Evolutionary conservation across 306 rosid genomes (phyloP).

Genomic region (Calophaca sinica): DNA sequence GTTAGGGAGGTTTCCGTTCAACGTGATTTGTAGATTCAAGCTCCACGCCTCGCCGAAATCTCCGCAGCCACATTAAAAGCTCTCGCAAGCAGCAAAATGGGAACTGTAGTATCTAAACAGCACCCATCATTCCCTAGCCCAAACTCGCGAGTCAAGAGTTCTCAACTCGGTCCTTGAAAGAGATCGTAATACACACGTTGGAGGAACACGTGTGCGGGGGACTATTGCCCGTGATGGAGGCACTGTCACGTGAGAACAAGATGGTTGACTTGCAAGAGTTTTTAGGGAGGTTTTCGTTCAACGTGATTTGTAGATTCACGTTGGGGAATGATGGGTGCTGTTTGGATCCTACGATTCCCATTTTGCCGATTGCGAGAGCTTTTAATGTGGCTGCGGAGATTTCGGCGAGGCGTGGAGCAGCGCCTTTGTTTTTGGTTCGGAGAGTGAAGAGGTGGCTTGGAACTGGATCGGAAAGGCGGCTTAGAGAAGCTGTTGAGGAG

Average conservation of each 20-base stretch:
- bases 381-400: conserved; percentile 77
- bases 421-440: conserved; percentile 74
- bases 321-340: conserved; percentile 59
- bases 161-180: conserved; percentile 58
- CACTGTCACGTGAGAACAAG: conserved; percentile 30
- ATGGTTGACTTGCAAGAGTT: conserved; percentile 74
- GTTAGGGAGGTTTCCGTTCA: conserved; percentile 59
- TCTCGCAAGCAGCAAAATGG: conserved; percentile 51
- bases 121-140: conserved; percentile 65
- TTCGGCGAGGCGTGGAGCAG: conserved; percentile 75
- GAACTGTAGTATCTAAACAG: conserved; percentile 60
- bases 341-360: conserved; percentile 62
- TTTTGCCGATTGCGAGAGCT: conserved; percentile 57
- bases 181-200: conserved; percentile 55
- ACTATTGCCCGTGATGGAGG: conserved; percentile 66
- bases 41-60: conserved; percentile 76
- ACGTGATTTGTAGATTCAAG: conserved; percentile 45
- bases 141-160: conserved; percentile 81
- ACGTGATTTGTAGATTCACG: conserved; percentile 59
- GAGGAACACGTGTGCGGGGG: conserved; percentile 58
- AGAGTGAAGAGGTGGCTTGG: conserved; percentile 77
- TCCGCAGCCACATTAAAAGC: conserved; percentile 79
- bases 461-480: conserved; percentile 73
- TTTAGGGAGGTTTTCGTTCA: conserved; percentile 60
- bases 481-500: conserved; percentile 61